Conservation (phyloP, 1,139 yeast genomes). For the Yamadazyma atlantica region DNA sequence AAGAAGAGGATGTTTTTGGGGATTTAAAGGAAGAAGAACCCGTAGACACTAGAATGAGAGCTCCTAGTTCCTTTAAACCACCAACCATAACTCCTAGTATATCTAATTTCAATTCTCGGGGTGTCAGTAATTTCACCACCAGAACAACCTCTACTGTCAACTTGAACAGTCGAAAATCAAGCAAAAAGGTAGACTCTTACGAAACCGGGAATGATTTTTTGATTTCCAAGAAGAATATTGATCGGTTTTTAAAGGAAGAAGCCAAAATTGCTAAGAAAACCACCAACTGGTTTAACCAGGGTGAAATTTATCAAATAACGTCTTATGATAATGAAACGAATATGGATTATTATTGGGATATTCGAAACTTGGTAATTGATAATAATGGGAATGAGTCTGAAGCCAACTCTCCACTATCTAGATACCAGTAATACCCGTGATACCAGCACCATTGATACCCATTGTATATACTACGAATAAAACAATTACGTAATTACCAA, state of each 20-base stretch:
- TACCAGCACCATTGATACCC: too few species aligned
- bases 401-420: too few species aligned
- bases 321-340: neutral
- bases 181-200: constrained; percentile 14
- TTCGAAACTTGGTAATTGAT: constrained; percentile 53
- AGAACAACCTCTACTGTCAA: constrained; percentile 28
- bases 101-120: constrained; percentile 11
- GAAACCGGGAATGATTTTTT: constrained; percentile 36
- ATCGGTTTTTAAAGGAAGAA: constrained; percentile 51
- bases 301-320: constrained; percentile 30
- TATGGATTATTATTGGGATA: constrained; percentile 51
- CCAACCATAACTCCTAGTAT: neutral
- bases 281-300: constrained; percentile 51
- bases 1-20: constrained; percentile 49
- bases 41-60: constrained; percentile 5
- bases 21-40: constrained; percentile 12
- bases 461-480: neutral
- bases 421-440: too few species aligned
- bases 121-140: constrained; percentile 34
- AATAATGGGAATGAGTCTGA: constrained; percentile 17
- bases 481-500: neutral
- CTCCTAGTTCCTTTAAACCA: constrained; percentile 8
- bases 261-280: constrained; percentile 47
- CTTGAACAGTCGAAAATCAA: neutral
- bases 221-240: constrained; percentile 38